Evolutionary conservation across 306 rosid genomes (phyloP), one percentile per base, ranked within the genome.

Genomic region (Vicia faba): DNA sequence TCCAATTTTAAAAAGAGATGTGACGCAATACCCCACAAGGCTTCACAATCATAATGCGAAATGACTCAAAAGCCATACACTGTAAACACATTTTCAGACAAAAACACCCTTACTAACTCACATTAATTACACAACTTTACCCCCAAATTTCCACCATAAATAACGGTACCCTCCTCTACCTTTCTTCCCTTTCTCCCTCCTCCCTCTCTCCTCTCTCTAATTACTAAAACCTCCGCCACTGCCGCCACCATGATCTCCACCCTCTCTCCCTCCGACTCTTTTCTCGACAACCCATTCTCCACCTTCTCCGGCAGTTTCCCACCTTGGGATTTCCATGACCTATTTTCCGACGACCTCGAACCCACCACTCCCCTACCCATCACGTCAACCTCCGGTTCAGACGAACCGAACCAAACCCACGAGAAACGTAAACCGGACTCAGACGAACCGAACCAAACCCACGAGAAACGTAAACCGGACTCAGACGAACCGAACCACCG

Each of bases 131-230:
- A 10, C 0, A 2, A 0, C 0, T 2, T 18, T 0, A 3, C 56
- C 73, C 68, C 68, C 1, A 12, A 0, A 2, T 4, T 3, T 61
- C 62, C 72, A 36, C 79, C 57, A 65, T 93, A 93, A 89, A 89
- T 84, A 74, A 4, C 44, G 35, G 29, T 2, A 75, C 59, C 86
- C 86, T 9, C 51, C 80, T 61, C 81, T 68, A 70, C 96, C 53
- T 74, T 75, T 72, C 89, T 81, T 93, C 98, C 98, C 85, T 92
- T 92, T 92, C 88, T 82, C 78, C 83, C 82, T 69, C 84, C 62
- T 67, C 66, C 75, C 82, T 75, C 66, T 49, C 85, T 49, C 77
- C 67, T 39, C 67, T 38, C 33, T 5, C 40, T 69, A 73, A 9
- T 72, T 63, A 35, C 50, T 14, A 29, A 36, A 72, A 66, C 13